A percentile compares a stretch with the other conserved stretches of the same genome.
Conservation (phyloP, 1,139 yeast species). For the Starmera stellimalicola region DNA sequence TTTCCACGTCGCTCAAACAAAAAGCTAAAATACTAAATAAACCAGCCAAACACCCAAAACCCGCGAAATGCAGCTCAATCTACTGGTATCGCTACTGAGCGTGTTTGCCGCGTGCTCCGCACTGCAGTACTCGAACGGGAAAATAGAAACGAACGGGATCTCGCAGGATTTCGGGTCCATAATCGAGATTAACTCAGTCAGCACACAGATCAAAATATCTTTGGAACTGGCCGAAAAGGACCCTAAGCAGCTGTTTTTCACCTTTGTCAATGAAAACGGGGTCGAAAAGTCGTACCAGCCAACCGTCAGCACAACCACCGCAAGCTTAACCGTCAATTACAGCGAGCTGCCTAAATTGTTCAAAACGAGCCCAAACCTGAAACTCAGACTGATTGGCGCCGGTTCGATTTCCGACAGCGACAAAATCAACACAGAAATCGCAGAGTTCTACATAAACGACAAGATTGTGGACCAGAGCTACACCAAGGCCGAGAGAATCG, state of each 20-base stretch:
- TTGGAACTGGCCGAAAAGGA: conserved; percentile 13
- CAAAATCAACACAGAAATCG: conserved; percentile 9
- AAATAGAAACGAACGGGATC: conserved; percentile 4
- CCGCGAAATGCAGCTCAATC: not conserved
- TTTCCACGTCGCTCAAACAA: too few relatives aligned
- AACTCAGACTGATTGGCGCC: conserved; percentile 26
- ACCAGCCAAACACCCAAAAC: too few relatives aligned
- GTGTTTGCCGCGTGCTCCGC: not conserved
- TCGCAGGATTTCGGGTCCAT: conserved; percentile 1
- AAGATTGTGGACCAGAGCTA: conserved; percentile 15
- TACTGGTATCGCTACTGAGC: not conserved
- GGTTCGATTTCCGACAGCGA: conserved; percentile 8
- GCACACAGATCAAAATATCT: conserved; percentile 10
- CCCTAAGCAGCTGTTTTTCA: conserved; percentile 18
- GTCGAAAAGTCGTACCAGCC: conserved; percentile 18
- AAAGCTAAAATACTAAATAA: too few relatives aligned
- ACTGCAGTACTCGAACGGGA: conserved; percentile 6
- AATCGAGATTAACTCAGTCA: conserved; percentile 8
- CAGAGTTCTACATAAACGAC: conserved; percentile 12
- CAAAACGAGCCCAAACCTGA: conserved; percentile 27
- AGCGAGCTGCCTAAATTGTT: conserved; percentile 30
- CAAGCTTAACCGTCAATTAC: conserved; percentile 14
- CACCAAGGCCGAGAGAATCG: conserved; percentile 32
- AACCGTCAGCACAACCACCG: conserved; percentile 4
- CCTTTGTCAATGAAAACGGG: conserved; percentile 11